Evolutionary conservation across 108 stramenopile genomes (phyloP).

Genomic region (Fistulifera solaris): DNA sequence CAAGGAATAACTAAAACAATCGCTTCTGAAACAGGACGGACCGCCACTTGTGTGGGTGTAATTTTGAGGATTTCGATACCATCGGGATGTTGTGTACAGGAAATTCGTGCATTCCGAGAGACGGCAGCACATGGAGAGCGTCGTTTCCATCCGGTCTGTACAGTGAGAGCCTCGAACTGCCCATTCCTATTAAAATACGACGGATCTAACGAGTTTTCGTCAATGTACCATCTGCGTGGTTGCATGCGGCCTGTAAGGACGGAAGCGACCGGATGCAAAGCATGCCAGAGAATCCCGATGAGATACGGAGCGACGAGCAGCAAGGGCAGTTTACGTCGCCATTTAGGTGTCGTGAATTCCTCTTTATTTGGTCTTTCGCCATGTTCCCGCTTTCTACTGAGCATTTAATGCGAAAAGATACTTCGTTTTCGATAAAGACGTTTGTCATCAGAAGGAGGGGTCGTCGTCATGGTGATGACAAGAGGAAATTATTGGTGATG

Average conservation of each 20-base stretch:
- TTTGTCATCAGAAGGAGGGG: too few species aligned
- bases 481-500: too few species aligned
- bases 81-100: background rate
- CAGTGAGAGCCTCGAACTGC: background rate
- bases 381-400: too few species aligned
- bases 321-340: background rate
- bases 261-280: conserved; percentile 56
- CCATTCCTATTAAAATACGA: background rate
- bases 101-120: background rate
- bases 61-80: conserved; percentile 46
- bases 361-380: background rate
- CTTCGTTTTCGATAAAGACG: too few species aligned
- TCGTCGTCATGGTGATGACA: too few species aligned
- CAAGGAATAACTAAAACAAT: conserved; percentile 53
- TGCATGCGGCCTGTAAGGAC: conserved; percentile 68
- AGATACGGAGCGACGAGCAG: conserved; percentile 45
- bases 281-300: conserved; percentile 63
- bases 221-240: conserved; percentile 69
- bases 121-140: background rate
- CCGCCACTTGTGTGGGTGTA: conserved; percentile 19
- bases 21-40: conserved; percentile 53
- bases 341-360: background rate
- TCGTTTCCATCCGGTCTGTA: background rate
- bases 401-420: too few species aligned
- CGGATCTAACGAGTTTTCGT: conserved; percentile 73